Evolutionary conservation across 2,329 filamentous ascomycete genomes (phyloP).

Genomic region (Paraphaeosphaeria minitans): DNA sequence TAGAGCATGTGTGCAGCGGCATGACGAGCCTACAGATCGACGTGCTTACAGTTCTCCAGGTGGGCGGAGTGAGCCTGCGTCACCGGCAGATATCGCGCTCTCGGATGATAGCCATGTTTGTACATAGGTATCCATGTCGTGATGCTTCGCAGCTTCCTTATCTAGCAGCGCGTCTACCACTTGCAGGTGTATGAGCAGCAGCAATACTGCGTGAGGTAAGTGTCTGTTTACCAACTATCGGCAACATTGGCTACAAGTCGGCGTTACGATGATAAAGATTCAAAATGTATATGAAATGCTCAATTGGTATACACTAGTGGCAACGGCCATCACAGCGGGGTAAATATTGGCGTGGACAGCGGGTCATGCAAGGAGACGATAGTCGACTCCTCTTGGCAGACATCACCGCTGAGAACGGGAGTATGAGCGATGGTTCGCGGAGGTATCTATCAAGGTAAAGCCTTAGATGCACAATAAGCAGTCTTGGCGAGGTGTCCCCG

Average conservation of each 20-base stretch:
- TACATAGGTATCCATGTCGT: conserved; percentile 18
- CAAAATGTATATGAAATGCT: not conserved
- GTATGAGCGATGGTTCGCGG: not conserved
- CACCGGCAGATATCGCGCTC: conserved; percentile 8
- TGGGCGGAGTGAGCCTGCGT: not conserved
- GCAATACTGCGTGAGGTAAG: not conserved
- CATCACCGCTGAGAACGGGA: conserved; percentile 11
- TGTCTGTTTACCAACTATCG: not conserved
- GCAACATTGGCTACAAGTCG: not conserved
- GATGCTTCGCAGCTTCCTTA: conserved; percentile 21
- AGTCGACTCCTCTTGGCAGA: conserved; percentile 17
- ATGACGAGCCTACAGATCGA: not conserved
- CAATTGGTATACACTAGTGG: not conserved
- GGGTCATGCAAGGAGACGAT: conserved; percentile 10
- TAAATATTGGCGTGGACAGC: conserved; percentile 17
- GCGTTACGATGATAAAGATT: too few species aligned
- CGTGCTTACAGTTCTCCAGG: not conserved
- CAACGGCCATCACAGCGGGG: conserved; percentile 13
- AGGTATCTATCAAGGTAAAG: not conserved
- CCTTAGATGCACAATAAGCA: conserved; percentile 6
- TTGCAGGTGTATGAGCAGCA: not conserved
- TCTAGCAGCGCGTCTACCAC: conserved; percentile 17
- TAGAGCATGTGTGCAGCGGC: not conserved
- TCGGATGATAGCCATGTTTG: conserved; percentile 1
- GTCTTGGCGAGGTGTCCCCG: conserved; percentile 1